Base-by-base conservation (phyloP, 2,329 filamentous ascomycete genomes). In the Fusarium newnesense region DNA sequence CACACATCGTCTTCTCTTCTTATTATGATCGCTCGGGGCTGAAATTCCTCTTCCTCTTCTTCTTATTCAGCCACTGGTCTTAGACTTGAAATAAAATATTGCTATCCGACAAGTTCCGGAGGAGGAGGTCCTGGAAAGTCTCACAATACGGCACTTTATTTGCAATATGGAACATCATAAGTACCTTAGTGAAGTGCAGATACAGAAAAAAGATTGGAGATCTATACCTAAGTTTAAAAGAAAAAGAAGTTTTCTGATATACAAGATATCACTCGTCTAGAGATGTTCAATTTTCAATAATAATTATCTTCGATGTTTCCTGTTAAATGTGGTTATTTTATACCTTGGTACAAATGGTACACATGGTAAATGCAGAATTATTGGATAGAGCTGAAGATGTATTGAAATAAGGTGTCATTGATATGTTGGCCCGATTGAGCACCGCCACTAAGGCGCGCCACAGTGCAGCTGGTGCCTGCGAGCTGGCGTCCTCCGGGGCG, bases 371-470 rank as follows among this genome's bases (percentile, higher is more conserved):
- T 49, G 28, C 28, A 49, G 46, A 49, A 32, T n/a, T 49, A 19
- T 47, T 30, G 11, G 26, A 19, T 15, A 21, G 11, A 13, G 12
- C 18, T 46, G 12, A 28, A 47, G 21, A 18, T 28, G 44, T 19
- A 21, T 47, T n/a, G 9, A 47, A 8, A 19, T 47, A 26, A 10
- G 44, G 44, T 10, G 34, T n/a, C n/a, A n/a, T n/a, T n/a, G n/a
- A n/a, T n/a, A n/a, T 34, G 34, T 34, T 34, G 34, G 34, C 34
- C 34, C 15, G 8, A 24, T 9, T 5, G 2, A n/a, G 24, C 19
- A 44, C 44, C 19, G 67, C 59, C 66, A 70, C 52, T 32, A 19
- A 11, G 10, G 32, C 42, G 30, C 52, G 67, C 67, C 66, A 70
- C 67, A 54, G 19, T n/a, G 32, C 7, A 9, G 8, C 18, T 36